Base-by-base conservation (phyloP, 148 eudicot genomes). In the Heliosperma pusillum region DNA sequence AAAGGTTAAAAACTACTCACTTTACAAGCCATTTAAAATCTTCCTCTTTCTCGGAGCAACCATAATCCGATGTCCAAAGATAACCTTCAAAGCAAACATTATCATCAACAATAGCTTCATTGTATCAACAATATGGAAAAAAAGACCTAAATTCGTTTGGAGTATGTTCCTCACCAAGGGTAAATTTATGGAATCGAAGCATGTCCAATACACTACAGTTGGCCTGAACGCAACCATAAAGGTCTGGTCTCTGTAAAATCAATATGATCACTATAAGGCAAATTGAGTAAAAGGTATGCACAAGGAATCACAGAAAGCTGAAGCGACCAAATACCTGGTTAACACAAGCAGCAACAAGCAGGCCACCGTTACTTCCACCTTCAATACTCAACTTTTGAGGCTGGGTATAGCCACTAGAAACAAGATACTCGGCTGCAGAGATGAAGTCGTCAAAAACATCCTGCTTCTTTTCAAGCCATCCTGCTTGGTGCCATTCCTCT, bases 121-220 rank as follows among this genome's bases (percentile, higher is more conserved):
- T 66, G 72, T 30, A 73, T 58, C 45, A 59, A 17, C 62, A 20
- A 8, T 7, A 72, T 52, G 42, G 61, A 29, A 8, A 7, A 44
- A 77, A 36, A 36, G 0, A 8, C 42, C n/a, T 26, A 50, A 72
- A 20, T 57, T 30, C 2, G 74, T 30, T 47, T 29, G 66, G 66
- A 22, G 45, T 47, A 85, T 16, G 29, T 61, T 50, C 63, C 93
- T 88, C 80, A 91, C 98, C 98, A 26, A 95, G 89, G 55, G 98
- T 95, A 76, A 95, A 95, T 81, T 92, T 95, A 84, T 95, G 97
- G 73, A 85, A 95, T 59, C 93, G 88, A 25, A 95, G 92, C 98
- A 95, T 92, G 83, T 95, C 98, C 98, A 92, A 89, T n/a, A 95
- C 97, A 76, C 98, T 97, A 66, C 91, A 97, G 85, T 92, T 93